phyloP scores from a whole-genome alignment of 345 rosid genomes.

The Populus nigra region DNA sequence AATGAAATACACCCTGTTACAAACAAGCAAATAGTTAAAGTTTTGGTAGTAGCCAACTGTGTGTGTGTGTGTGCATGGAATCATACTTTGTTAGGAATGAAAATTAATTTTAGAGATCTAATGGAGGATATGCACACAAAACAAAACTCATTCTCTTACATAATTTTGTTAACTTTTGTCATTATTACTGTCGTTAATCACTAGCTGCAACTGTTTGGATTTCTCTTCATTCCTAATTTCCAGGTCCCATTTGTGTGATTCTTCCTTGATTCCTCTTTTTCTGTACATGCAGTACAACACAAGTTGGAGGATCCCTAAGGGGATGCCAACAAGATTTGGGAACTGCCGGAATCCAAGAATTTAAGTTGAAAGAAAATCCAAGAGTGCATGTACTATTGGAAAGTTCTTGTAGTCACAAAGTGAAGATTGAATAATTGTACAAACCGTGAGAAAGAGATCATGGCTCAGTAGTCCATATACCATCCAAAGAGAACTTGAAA shows the following conservation, averaged over 20 bases:
- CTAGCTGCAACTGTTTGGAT: conserved; percentile 37
- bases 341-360: conserved; percentile 39
- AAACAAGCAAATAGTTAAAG: not conserved
- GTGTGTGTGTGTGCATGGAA: not conserved
- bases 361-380: not conserved
- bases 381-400: not conserved
- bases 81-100: not conserved
- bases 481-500: conserved; percentile 69
- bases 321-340: conserved; percentile 65
- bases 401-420: not conserved
- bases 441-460: conserved; percentile 77
- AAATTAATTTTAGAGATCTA: not conserved
- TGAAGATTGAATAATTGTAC: conserved; percentile 9
- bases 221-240: conserved; percentile 39
- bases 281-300: conserved; percentile 58
- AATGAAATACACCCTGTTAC: not conserved
- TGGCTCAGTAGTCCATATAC: conserved; percentile 67
- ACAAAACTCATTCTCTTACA: not conserved
- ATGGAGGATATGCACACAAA: not conserved
- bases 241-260: conserved; percentile 45
- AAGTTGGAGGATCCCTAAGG: conserved; percentile 72
- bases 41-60: not conserved
- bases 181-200: conserved; percentile 16
- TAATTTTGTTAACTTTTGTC: conserved; percentile 28
- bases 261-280: conserved; percentile 45